Percentiles rank a stretch among this genome's conserved stretches.
Evolutionary conservation across 192 early-diverging fungal genomes (phyloP).

Genomic region (Linnemannia elongata): DNA sequence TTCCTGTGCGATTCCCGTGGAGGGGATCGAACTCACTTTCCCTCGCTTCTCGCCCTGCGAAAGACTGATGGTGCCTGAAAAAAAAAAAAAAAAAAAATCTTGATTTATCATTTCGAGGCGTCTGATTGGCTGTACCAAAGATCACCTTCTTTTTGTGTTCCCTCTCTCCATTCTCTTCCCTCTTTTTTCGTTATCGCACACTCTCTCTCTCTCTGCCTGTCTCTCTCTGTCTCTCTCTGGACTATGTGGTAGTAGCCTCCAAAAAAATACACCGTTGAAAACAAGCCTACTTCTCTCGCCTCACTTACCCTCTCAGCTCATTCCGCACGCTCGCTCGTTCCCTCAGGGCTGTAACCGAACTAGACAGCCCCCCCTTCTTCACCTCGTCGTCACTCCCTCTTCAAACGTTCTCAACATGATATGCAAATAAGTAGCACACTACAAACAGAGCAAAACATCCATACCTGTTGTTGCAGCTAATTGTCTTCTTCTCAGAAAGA

Average conservation of each 20-base stretch:
- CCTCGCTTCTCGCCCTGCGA: background rate
- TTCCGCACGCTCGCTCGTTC: background rate
- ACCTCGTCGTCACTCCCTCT: background rate
- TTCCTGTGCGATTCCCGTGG: background rate
- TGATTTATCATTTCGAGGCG: background rate
- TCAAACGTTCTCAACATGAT: background rate
- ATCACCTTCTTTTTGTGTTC: constrained; percentile 50
- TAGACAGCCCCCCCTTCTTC: background rate
- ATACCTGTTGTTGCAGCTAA: background rate
- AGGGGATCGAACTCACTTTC: background rate
- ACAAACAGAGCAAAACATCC: background rate
- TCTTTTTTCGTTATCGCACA: background rate
- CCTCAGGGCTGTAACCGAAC: background rate
- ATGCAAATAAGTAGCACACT: background rate
- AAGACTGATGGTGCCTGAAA: background rate
- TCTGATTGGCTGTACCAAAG: constrained; percentile 53
- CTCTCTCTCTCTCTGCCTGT: background rate
- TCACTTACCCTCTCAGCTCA: background rate
- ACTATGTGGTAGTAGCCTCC: no score
- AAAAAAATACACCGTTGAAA: background rate
- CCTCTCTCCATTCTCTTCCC: background rate
- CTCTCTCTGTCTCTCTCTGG: background rate
- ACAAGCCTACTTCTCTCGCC: background rate
- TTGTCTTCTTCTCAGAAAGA: background rate
- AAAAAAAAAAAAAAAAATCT: constrained; percentile 8